phyloP scores from a whole-genome alignment of 1,284 basidiomycete genomes.

The Puccinia horiana region DNA sequence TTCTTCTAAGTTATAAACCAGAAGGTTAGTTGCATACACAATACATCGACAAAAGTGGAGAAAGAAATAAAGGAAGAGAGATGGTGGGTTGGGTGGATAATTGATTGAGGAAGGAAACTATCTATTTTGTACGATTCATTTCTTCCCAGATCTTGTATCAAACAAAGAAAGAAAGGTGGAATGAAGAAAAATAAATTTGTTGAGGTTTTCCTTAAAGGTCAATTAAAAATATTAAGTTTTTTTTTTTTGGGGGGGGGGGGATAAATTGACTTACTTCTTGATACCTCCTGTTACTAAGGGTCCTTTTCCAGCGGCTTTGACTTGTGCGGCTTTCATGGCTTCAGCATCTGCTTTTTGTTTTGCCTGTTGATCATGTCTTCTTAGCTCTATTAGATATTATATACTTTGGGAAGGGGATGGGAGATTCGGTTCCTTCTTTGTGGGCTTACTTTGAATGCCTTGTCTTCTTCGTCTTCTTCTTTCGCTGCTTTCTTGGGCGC shows the following conservation, averaged over 20 bases:
- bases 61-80: too few relatives aligned
- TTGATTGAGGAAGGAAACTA: too few relatives aligned
- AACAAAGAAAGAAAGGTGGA: neutral
- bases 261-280: slow-evolving; percentile 35
- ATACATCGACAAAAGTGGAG: too few relatives aligned
- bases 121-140: neutral
- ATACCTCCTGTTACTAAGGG: slow-evolving; percentile 38
- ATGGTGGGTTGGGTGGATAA: too few relatives aligned
- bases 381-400: too few relatives aligned
- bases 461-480: slow-evolving; percentile 49
- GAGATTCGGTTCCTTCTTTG: neutral
- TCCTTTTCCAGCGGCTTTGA: slow-evolving; percentile 46
- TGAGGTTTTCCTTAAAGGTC: neutral
- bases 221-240: too few relatives aligned
- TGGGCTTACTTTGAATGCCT: slow-evolving; percentile 32
- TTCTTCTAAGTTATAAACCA: too few relatives aligned
- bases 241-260: neutral
- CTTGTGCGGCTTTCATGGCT: slow-evolving; percentile 39
- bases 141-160: neutral
- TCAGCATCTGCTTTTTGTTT: slow-evolving; percentile 45
- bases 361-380: slow-evolving; percentile 1
- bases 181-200: neutral
- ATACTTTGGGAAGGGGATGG: neutral
- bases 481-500: slow-evolving; percentile 35
- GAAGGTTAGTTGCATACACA: too few relatives aligned